phyloP scores from a whole-genome alignment of 2,329 filamentous ascomycete genomes.

The Aspergillus piperis region DNA sequence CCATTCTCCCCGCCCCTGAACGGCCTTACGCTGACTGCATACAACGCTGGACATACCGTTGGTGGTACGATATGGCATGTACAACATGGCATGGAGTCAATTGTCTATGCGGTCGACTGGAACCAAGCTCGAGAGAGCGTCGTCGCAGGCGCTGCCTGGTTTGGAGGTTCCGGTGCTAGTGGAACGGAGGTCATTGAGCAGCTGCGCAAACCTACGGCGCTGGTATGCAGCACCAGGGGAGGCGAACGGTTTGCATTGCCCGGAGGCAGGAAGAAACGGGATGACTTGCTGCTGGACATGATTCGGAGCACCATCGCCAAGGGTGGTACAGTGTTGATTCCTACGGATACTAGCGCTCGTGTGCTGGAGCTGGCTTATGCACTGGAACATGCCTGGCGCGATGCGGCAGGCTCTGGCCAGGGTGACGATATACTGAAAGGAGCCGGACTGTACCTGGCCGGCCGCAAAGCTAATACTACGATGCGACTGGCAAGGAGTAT shows the following conservation, averaged over 20 bases:
- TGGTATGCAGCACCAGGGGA: constrained; percentile 88
- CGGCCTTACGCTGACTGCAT: constrained; percentile 91
- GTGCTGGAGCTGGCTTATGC: constrained; percentile 90
- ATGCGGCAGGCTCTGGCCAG: constrained; percentile 56
- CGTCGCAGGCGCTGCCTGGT: constrained; percentile 88
- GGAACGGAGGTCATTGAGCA: constrained; percentile 92
- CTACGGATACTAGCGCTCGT: constrained; percentile 91
- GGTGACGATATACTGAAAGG: constrained; percentile 54
- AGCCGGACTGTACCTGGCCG: constrained; percentile 74
- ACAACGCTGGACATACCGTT: constrained; percentile 92
- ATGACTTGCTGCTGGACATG: constrained; percentile 80
- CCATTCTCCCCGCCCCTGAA: constrained; percentile 87
- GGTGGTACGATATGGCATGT: constrained; percentile 99
- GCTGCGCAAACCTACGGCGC: constrained; percentile 84
- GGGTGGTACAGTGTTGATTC: constrained; percentile 89
- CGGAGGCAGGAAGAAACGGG: constrained; percentile 75
- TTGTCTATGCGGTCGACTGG: constrained; percentile 98
- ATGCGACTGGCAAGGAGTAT: constrained; percentile 91
- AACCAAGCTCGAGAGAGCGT: constrained; percentile 97
- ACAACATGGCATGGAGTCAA: constrained; percentile 92
- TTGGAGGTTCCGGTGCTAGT: constrained; percentile 76
- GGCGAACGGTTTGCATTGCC: constrained; percentile 69
- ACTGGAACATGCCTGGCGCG: constrained; percentile 87
- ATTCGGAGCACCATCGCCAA: constrained; percentile 75
- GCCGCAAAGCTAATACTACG: constrained; percentile 81